Base-by-base conservation (phyloP, 202 grass and related monocot genomes). In the Tripidium arundinaceum region DNA sequence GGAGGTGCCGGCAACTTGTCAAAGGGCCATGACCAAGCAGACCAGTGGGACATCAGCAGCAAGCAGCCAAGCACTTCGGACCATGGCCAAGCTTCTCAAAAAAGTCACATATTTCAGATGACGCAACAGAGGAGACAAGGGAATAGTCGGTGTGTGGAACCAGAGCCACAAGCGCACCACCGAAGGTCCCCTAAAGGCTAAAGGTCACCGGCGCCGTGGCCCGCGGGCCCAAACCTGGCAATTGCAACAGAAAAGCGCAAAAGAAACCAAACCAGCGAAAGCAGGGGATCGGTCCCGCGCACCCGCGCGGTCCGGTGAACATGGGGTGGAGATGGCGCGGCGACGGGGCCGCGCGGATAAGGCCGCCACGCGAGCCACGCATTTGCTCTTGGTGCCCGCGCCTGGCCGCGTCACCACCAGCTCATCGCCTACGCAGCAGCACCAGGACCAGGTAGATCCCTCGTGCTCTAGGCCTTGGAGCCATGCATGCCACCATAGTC, bases 401-500 rank as follows among this genome's bases (percentile, higher is more conserved):
- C 68, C n/a, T 68, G 15, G 77, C 83, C 80, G 81, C 60, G 84
- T 93, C 90, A 83, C 54, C 81, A 38, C 91, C 91, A 70, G 57
- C 75, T 78, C 87, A 65, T 25, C 70, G 60, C 34, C 24, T 42
- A 27, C 55, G 49, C 76, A 10, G 43, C 68, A 39, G 12, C 54
- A 59, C 1, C 24, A 13, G 22, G 57, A 26, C 24, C 57, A 59
- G 52, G 52, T 55, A 55, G 6, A 15, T 19, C 2, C 16, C 68
- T 31, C 25, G 68, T 72, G 68, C 4, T 19, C 25, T 19, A 11
- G 68, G 61, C 26, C 26, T 50, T 33, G 43, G 69, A 70, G 24
- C 24, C 68, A 46, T 78, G 61, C 75, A 63, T 45, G 74, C 47
- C 4, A 74, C 75, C 33, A 62, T 15, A 12, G 45, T 65, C 67